These are phyloP conservation scores for Berberis vulgaris DNA, from an alignment of 164 flowering plant species.

Conservation along the genomic window DNA sequence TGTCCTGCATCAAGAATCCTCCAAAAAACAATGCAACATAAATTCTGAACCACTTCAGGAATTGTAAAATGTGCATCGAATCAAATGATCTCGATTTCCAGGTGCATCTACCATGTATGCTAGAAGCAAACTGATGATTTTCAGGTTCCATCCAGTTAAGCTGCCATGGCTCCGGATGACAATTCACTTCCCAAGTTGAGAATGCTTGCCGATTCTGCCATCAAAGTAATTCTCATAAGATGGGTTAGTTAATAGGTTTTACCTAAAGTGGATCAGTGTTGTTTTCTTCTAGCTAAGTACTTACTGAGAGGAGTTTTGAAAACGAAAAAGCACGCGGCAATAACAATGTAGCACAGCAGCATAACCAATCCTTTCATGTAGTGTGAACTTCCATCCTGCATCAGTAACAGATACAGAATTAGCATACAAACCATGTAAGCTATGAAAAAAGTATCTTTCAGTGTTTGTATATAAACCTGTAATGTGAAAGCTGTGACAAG, in stretches of 20 bases:
- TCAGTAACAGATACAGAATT: too few relatives aligned
- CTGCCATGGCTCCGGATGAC: conserved; percentile 6
- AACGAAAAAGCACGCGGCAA: conserved; percentile 56
- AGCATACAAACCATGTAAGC: too few relatives aligned
- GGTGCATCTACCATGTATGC: not conserved
- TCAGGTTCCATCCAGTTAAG: conserved; percentile 2
- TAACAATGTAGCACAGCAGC: conserved; percentile 45
- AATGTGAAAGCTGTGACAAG: conserved; percentile 35
- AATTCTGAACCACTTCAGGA: not conserved
- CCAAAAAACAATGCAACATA: not conserved
- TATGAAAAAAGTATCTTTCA: not conserved
- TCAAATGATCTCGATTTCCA: not conserved
- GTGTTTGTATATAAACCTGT: conserved; percentile 13
- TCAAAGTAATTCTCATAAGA: too few relatives aligned
- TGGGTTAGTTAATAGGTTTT: too few relatives aligned
- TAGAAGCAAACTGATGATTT: not conserved
- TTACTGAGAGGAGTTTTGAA: conserved; percentile 33
- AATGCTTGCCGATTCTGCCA: conserved; percentile 6
- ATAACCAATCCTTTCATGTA: conserved; percentile 79
- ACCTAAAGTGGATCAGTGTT: too few relatives aligned
- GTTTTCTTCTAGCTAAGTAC: too few relatives aligned
- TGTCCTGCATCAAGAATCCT: too few relatives aligned
- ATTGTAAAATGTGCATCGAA: not conserved
- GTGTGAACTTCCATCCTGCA: conserved; percentile 77
- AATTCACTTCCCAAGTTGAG: conserved; percentile 1